phyloP scores from a whole-genome alignment of 1,284 basidiomycete genomes.

The Moesziomyces sp. region DNA sequence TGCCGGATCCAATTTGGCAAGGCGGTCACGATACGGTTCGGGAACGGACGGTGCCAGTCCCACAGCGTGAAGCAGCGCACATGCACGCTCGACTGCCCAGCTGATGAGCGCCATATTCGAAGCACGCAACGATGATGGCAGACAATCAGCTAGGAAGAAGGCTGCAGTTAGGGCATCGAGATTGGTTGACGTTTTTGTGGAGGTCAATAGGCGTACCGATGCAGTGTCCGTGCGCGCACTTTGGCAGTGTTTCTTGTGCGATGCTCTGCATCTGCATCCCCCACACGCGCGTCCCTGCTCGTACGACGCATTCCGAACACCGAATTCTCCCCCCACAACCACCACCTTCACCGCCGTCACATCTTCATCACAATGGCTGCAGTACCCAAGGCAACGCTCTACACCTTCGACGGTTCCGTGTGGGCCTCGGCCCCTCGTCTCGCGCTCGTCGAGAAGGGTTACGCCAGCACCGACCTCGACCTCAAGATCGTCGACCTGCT shows the following conservation, averaged over 20 bases:
- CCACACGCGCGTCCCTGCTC: not conserved
- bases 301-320: not conserved
- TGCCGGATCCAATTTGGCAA: constrained; percentile 60
- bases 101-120: not conserved
- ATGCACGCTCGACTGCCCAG: constrained; percentile 15
- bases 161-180: too few relatives aligned
- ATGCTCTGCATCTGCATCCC: not conserved
- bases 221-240: not conserved
- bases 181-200: too few relatives aligned
- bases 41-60: constrained; percentile 42
- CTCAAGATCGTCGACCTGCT: constrained; percentile 59
- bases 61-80: constrained; percentile 26
- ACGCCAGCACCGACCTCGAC: constrained; percentile 53
- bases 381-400: constrained; percentile 51
- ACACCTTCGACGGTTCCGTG: constrained; percentile 54
- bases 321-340: not conserved
- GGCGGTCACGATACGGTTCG: constrained; percentile 53
- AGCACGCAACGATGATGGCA: not conserved
- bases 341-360: too few relatives aligned
- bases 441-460: constrained; percentile 55
- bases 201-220: too few relatives aligned
- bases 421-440: constrained; percentile 53
- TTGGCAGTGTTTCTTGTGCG: not conserved
- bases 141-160: too few relatives aligned
- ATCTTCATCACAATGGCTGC: constrained; percentile 39